Percentiles rank a stretch among this genome's conserved stretches.
Conservation (phyloP, 176 grass and related monocot genomes). For the Miscanthus lutarioriparius region DNA sequence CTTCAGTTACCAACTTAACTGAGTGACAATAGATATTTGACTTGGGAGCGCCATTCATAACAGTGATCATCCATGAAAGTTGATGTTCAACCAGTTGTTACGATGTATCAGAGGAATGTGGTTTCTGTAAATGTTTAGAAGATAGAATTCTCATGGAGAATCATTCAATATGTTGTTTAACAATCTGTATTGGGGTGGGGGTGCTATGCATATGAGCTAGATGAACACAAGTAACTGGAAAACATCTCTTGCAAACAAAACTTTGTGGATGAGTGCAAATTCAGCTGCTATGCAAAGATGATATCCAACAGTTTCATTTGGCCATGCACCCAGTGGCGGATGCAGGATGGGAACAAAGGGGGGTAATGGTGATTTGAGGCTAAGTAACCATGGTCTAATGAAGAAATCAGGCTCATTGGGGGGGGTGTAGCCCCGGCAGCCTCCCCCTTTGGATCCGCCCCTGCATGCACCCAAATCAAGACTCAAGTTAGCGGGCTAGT, state of each 20-base stretch:
- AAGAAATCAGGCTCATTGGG: no score
- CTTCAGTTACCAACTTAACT: not conserved
- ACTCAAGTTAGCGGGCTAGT: not conserved
- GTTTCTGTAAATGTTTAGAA: not conserved
- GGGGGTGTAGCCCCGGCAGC: no score
- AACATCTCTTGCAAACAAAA: not conserved
- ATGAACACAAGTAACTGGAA: not conserved
- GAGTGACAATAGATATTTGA: not conserved
- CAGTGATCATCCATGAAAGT: not conserved
- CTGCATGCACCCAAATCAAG: not conserved
- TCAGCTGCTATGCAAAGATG: not conserved
- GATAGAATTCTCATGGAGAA: not conserved
- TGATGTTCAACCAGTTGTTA: not conserved
- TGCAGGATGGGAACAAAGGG: no score
- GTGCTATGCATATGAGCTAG: not conserved
- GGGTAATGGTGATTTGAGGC: no score
- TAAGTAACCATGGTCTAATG: no score
- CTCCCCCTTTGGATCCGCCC: no score
- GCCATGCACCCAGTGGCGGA: no score
- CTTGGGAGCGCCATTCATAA: not conserved
- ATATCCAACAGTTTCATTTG: not conserved
- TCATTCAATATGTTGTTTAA: not conserved
- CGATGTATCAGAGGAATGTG: not conserved
- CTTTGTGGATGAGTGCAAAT: not conserved
- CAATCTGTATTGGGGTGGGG: not conserved